phyloP scores from a whole-genome alignment of 352 stramenopile species.

The Blastocystis sp. region DNA sequence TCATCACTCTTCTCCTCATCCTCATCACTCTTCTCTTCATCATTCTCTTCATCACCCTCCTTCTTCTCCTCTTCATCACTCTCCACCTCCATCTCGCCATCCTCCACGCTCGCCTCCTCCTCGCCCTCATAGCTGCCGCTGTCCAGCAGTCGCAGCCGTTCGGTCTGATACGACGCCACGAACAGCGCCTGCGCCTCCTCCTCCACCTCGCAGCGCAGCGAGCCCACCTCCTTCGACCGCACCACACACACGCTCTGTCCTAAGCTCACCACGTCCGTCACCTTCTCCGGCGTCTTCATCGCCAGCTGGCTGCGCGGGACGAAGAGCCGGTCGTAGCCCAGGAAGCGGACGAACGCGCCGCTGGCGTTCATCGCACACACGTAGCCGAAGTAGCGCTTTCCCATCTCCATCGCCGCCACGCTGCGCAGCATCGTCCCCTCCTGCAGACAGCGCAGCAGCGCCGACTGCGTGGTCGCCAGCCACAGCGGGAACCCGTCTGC shows the following conservation, averaged over 20 bases:
- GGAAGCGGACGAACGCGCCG: constrained; percentile 9
- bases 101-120: not conserved
- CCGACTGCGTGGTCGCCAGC: constrained; percentile 8
- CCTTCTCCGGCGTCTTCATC: not conserved
- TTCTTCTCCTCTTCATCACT: constrained; percentile 11
- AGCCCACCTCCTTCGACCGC: not conserved
- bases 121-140: not conserved
- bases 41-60: not conserved
- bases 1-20: not conserved
- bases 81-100: not conserved
- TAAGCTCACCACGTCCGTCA: not conserved
- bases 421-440: not conserved
- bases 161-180: not conserved
- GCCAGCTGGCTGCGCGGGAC: not conserved
- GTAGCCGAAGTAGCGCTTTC: not conserved
- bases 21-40: not conserved
- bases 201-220: not conserved
- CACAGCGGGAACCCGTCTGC: constrained; percentile 11
- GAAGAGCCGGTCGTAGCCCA: not conserved
- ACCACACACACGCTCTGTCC: constrained; percentile 11
- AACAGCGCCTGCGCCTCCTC: not conserved
- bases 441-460: not conserved
- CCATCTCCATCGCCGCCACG: not conserved
- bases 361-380: not conserved
- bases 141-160: constrained; percentile 12